Conservation (phyloP, 2,329 filamentous ascomycete species). For the Paradendryphiella salina region DNA sequence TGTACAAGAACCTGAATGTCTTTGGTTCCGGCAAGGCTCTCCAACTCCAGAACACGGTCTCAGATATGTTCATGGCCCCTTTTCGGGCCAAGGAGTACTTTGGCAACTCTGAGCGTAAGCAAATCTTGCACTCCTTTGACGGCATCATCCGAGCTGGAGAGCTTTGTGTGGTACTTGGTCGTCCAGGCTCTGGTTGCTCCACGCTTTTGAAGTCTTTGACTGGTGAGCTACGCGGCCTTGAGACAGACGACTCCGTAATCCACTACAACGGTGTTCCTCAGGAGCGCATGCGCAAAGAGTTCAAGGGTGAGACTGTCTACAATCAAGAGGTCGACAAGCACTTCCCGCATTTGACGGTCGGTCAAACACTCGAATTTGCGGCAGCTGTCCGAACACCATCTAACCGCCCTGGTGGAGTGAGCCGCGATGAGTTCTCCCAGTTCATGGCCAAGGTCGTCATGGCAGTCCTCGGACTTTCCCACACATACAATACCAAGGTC, state of each 20-base stretch:
- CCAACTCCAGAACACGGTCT: constrained; percentile 70
- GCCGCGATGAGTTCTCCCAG: constrained; percentile 51
- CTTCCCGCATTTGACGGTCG: constrained; percentile 61
- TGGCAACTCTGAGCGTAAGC: constrained; percentile 55
- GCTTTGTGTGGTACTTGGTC: constrained; percentile 52
- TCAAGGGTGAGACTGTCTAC: constrained; percentile 53
- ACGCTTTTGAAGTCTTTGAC: constrained; percentile 66
- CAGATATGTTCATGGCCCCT: constrained; percentile 61
- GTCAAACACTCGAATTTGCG: constrained; percentile 61
- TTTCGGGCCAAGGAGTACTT: constrained; percentile 60
- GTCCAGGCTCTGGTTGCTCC: constrained; percentile 63
- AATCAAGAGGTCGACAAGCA: constrained; percentile 56
- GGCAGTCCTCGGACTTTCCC: constrained; percentile 58
- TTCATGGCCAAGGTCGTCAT: constrained; percentile 57
- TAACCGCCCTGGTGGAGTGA: constrained; percentile 41
- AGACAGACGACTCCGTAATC: constrained; percentile 57
- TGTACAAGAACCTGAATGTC: constrained; percentile 67
- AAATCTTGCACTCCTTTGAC: constrained; percentile 60
- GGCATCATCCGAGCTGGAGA: constrained; percentile 57
- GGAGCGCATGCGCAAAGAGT: constrained; percentile 52
- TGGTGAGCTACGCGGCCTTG: constrained; percentile 63
- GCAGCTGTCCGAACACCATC: constrained; percentile 57
- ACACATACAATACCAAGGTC: constrained; percentile 60
- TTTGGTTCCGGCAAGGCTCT: constrained; percentile 68
- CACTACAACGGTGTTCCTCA: constrained; percentile 63